phyloP scores from a whole-genome alignment of 1,284 basidiomycete genomes.

The Trichosporon sp. region DNA sequence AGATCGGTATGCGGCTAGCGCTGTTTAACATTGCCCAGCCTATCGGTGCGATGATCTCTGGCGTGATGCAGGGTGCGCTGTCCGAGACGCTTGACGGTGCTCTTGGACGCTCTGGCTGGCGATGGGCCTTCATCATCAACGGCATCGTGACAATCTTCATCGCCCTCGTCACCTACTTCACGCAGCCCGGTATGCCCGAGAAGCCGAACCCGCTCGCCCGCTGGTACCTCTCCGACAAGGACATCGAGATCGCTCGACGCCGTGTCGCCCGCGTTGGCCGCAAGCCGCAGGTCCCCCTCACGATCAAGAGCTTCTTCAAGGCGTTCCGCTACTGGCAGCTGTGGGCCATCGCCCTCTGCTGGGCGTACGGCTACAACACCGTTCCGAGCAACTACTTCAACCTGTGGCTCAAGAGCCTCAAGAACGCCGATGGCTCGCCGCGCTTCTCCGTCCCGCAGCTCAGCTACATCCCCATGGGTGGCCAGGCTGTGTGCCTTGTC shows the following conservation, averaged over 20 bases:
- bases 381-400: conserved; percentile 25
- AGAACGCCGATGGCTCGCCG: conserved; percentile 16
- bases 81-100: conserved; percentile 17
- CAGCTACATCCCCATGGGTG: conserved; percentile 14
- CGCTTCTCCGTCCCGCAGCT: conserved; percentile 17
- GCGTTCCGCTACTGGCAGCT: conserved; percentile 15
- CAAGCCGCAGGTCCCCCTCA: conserved; percentile 19
- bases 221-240: conserved; percentile 19
- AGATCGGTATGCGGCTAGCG: conserved; percentile 23
- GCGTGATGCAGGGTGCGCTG: conserved; percentile 25
- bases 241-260: conserved; percentile 20
- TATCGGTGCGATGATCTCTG: conserved; percentile 22
- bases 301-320: conserved; percentile 10
- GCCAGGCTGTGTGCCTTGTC: conserved; percentile 7
- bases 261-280: conserved; percentile 16
- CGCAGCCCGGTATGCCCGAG: conserved; percentile 8
- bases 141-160: conserved; percentile 13
- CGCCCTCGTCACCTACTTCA: conserved; percentile 10
- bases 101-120: conserved; percentile 17
- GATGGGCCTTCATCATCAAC: conserved; percentile 22
- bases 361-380: conserved; percentile 17
- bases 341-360: conserved; percentile 17
- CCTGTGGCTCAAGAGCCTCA: conserved; percentile 29
- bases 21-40: conserved; percentile 21
- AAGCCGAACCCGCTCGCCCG: conserved; percentile 21